phyloP scores from a whole-genome alignment of 2,329 filamentous ascomycete genomes.

The Stagonosporopsis tanaceti region DNA sequence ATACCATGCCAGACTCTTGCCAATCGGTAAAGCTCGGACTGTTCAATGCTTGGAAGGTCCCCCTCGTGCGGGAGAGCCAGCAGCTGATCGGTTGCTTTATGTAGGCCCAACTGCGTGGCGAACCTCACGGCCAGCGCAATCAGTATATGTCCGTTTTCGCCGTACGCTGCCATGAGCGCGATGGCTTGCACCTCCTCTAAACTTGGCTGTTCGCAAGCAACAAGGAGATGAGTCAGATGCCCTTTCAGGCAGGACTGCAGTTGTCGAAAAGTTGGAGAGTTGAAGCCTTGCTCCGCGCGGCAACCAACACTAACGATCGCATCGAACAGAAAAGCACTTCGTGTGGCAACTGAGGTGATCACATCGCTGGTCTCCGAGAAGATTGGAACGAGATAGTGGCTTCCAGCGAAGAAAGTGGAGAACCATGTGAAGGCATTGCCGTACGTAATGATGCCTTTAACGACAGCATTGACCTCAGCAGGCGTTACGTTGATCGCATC shows the following conservation, averaged over 20 bases:
- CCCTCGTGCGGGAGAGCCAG: slow-evolving; percentile 37
- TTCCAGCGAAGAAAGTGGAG: slow-evolving; percentile 42
- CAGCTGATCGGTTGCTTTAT: slow-evolving; percentile 50
- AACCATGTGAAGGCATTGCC: slow-evolving; percentile 33
- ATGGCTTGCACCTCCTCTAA: slow-evolving; percentile 63
- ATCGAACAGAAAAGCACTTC: slow-evolving; percentile 61
- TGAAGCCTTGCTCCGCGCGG: slow-evolving; percentile 55
- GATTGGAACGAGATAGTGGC: slow-evolving; percentile 59
- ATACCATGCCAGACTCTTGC: slow-evolving; percentile 62
- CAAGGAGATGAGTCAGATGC: slow-evolving; percentile 58
- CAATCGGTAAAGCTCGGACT: slow-evolving; percentile 45
- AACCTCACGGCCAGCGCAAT: slow-evolving; percentile 61
- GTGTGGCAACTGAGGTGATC: slow-evolving; percentile 54
- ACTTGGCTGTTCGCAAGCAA: slow-evolving; percentile 50
- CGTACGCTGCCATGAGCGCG: slow-evolving; percentile 61
- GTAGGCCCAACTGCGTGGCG: slow-evolving; percentile 59
- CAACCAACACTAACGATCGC: slow-evolving; percentile 62
- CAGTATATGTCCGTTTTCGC: slow-evolving; percentile 60
- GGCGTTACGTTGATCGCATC: not conserved
- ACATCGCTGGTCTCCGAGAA: slow-evolving; percentile 58
- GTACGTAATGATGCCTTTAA: slow-evolving; percentile 36
- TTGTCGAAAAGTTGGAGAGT: slow-evolving; percentile 49
- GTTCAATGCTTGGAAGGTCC: slow-evolving; percentile 27
- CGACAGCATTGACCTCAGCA: slow-evolving; percentile 29
- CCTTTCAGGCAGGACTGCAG: slow-evolving; percentile 43